These are phyloP conservation scores for Kitagawia praeruptora DNA, from an alignment of 129 eudicot species.

Conservation along the genomic window DNA sequence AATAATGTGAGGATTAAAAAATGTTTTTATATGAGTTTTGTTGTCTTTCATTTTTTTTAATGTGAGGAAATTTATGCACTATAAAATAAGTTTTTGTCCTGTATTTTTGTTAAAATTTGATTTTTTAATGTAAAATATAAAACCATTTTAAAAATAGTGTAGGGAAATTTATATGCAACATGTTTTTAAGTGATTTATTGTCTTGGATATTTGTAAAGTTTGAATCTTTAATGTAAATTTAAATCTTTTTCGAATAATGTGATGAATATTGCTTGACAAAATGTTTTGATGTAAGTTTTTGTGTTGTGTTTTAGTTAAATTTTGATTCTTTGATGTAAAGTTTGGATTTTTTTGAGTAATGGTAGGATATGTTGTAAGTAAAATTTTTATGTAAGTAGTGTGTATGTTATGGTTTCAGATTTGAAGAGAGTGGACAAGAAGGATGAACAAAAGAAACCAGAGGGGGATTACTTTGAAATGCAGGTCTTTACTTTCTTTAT, in stretches of 20 bases:
- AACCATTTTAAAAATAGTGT: neutral
- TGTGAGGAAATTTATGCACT: too few species aligned
- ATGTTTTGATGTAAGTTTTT: constrained; percentile 28
- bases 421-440: constrained; percentile 57
- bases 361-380: neutral
- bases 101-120: neutral
- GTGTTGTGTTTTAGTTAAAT: neutral
- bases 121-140: too few species aligned
- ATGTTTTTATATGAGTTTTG: too few species aligned
- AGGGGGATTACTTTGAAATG: constrained; percentile 81
- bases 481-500: constrained; percentile 39
- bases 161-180: neutral
- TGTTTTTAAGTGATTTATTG: constrained; percentile 25
- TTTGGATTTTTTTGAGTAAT: neutral
- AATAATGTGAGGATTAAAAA: neutral
- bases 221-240: neutral
- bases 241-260: neutral
- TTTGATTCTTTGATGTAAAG: neutral
- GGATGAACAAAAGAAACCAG: constrained; percentile 43
- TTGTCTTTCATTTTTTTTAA: too few species aligned
- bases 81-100: too few species aligned
- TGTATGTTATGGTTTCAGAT: constrained; percentile 28
- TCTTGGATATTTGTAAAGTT: neutral
- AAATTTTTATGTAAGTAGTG: neutral
- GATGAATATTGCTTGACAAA: neutral